phyloP scores from a whole-genome alignment of 169 alveolate species.

The Eimeria falciformis region DNA sequence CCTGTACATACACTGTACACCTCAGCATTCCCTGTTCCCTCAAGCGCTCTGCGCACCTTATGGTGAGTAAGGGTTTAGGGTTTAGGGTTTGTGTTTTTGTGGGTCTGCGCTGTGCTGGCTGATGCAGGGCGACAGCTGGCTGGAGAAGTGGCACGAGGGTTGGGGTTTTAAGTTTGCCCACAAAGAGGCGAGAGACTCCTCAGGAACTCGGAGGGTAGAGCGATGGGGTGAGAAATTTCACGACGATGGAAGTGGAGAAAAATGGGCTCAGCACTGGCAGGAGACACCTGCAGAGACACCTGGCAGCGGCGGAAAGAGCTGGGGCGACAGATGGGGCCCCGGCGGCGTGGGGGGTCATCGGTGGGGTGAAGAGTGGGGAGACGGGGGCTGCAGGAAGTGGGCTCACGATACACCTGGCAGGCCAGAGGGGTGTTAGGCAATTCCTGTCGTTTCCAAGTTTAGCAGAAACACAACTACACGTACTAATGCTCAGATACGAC shows the following conservation, averaged over 20 bases:
- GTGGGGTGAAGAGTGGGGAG: slow-evolving; percentile 77
- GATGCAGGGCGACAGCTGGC: slow-evolving; percentile 72
- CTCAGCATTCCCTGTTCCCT: neutral
- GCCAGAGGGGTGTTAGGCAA: slow-evolving; percentile 76
- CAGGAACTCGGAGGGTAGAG: slow-evolving; percentile 63
- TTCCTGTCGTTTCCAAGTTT: too few species aligned
- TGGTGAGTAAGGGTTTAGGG: too few species aligned
- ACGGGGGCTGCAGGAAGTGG: slow-evolving; percentile 72
- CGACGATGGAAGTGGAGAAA: slow-evolving; percentile 70
- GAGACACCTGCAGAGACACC: neutral
- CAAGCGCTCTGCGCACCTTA: neutral
- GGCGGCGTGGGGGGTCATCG: slow-evolving; percentile 74
- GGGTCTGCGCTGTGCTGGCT: neutral
- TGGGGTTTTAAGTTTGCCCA: slow-evolving; percentile 46
- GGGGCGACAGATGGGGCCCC: slow-evolving; percentile 78
- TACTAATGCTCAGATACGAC: too few species aligned
- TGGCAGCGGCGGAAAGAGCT: slow-evolving; percentile 54
- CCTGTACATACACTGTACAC: too few species aligned
- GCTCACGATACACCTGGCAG: slow-evolving; percentile 72
- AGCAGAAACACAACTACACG: too few species aligned
- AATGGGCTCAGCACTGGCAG: slow-evolving; percentile 43
- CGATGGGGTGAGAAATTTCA: slow-evolving; percentile 65
- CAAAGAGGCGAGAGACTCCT: slow-evolving; percentile 22
- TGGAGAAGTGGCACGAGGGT: slow-evolving; percentile 73
- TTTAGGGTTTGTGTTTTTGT: neutral